phyloP scores from a whole-genome alignment of 2,329 filamentous ascomycete species.

The Camillea tinctor region DNA sequence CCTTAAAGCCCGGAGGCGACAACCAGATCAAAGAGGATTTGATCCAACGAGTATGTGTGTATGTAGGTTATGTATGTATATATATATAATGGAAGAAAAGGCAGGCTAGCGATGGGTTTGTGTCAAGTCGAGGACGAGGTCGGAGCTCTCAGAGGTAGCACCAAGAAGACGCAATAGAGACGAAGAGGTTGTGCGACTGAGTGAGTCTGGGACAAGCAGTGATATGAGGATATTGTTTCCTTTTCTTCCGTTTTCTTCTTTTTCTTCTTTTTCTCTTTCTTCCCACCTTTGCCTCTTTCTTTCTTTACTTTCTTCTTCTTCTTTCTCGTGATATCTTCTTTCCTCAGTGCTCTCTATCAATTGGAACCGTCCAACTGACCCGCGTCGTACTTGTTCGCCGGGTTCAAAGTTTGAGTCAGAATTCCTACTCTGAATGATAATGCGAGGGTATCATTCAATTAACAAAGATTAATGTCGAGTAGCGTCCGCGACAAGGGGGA shows the following conservation, averaged over 20 bases:
- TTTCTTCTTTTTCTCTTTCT: no score
- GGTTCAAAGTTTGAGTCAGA: slow-evolving; percentile 6
- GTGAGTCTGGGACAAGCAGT: slow-evolving; percentile 12
- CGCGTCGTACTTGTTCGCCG: slow-evolving; percentile 13
- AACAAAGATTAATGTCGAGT: neutral
- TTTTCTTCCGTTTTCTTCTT: no score
- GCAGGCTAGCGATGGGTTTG: slow-evolving; percentile 8
- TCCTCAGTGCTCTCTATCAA: slow-evolving; percentile 5
- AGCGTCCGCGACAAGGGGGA: neutral
- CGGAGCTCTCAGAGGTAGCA: neutral
- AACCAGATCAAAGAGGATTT: slow-evolving; percentile 6
- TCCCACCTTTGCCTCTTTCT: neutral
- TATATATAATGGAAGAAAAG: slow-evolving; percentile 13
- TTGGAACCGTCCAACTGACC: slow-evolving; percentile 3
- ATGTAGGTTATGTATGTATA: no score
- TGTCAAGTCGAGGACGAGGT: slow-evolving; percentile 7
- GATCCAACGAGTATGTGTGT: slow-evolving; percentile 12
- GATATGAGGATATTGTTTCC: no score
- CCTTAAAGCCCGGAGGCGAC: slow-evolving; percentile 9
- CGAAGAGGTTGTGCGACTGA: slow-evolving; percentile 14
- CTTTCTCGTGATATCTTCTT: slow-evolving; percentile 4
- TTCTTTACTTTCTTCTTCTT: slow-evolving; percentile 13
- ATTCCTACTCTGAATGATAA: neutral
- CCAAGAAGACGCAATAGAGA: neutral
- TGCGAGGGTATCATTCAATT: neutral